These are phyloP conservation scores for Triadica sebifera DNA, from an alignment of 345 rosid species.

Conservation along the genomic window DNA sequence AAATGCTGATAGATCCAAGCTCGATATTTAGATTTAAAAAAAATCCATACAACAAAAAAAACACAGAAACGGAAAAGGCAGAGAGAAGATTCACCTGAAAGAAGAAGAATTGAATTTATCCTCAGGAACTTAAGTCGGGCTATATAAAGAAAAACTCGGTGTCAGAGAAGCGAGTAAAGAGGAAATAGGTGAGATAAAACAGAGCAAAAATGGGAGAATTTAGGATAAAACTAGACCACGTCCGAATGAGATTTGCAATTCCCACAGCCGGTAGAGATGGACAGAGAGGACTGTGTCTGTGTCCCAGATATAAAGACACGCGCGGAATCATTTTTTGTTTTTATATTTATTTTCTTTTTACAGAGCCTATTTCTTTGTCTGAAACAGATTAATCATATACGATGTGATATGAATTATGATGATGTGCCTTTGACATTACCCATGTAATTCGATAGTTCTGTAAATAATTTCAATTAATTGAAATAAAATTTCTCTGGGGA, in stretches of 20 bases:
- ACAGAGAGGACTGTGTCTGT: neutral
- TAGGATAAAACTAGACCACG: slow-evolving; percentile 32
- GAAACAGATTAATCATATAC: neutral
- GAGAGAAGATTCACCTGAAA: neutral
- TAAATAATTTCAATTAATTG: too few species aligned
- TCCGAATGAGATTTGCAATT: slow-evolving; percentile 24
- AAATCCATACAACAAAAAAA: neutral
- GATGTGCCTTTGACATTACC: too few species aligned
- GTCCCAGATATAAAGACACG: neutral
- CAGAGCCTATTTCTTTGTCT: neutral
- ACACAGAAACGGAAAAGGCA: neutral
- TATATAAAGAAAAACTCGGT: neutral
- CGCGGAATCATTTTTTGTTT: neutral
- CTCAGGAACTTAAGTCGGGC: neutral
- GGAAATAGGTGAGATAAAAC: neutral
- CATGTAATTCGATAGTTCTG: too few species aligned
- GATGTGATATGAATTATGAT: too few species aligned
- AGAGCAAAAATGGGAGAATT: neutral
- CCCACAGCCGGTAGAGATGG: neutral
- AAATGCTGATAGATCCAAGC: slow-evolving; percentile 20
- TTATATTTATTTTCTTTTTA: neutral
- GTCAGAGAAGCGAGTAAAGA: slow-evolving; percentile 1
- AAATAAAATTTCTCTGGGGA: too few species aligned
- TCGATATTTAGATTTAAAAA: too few species aligned
- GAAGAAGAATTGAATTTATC: neutral